Conservation (phyloP, 768 basidiomycete genomes). For the Lanmaoa rubissima region DNA sequence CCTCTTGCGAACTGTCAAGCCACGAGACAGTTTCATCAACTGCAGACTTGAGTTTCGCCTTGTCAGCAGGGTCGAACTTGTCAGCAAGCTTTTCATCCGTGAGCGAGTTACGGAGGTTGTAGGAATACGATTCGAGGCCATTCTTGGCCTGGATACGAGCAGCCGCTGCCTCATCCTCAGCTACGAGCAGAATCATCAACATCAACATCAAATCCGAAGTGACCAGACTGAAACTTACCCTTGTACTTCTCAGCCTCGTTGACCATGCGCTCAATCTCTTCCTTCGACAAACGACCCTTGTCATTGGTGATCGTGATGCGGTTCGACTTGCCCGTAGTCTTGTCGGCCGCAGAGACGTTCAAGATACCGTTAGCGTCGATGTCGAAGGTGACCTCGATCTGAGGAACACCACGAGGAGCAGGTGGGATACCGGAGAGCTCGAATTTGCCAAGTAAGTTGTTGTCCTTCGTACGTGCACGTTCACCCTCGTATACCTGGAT, state of each 20-base stretch:
- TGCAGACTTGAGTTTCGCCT: constrained; percentile 74
- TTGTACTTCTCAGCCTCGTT: constrained; percentile 92
- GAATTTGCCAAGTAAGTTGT: constrained; percentile 98
- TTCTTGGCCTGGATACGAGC: constrained; percentile 87
- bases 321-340: constrained; percentile 95
- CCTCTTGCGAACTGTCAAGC: constrained; percentile 88
- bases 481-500: constrained; percentile 99
- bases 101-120: constrained; percentile 91
- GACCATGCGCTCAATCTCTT: constrained; percentile 99
- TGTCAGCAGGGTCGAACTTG: constrained; percentile 87
- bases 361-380: constrained; percentile 96
- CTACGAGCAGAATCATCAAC: constrained; percentile 31
- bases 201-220: constrained; percentile 9
- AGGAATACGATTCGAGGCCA: constrained; percentile 88
- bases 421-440: constrained; percentile 96
- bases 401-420: constrained; percentile 96
- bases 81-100: constrained; percentile 80
- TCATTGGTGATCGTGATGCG: constrained; percentile 95
- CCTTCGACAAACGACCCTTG: constrained; percentile 95
- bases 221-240: constrained; percentile 38
- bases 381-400: constrained; percentile 97
- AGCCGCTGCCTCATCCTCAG: constrained; percentile 85
- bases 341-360: constrained; percentile 94
- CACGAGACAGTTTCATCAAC: constrained; percentile 83
- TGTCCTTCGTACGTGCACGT: constrained; percentile 97